Base-by-base conservation (phyloP, 352 stramenopile species). In the Peronospora belbahrii region DNA sequence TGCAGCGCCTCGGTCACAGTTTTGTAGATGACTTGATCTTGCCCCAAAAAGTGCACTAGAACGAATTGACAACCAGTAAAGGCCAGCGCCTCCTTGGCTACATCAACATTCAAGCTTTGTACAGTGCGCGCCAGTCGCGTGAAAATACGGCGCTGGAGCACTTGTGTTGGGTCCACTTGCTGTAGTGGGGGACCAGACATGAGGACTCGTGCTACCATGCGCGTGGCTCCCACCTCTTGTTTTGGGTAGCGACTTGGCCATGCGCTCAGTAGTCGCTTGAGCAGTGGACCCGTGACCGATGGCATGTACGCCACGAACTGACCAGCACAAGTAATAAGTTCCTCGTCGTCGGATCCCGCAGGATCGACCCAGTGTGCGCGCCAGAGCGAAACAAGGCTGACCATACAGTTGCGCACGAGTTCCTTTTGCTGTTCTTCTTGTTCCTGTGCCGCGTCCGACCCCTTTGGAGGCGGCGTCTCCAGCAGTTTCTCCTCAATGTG, bases 281-380 rank as follows among this genome's bases (percentile, higher is more conserved):
- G 52, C 50, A 93, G 28, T 7, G 62, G 54, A 2, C 55, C 43
- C 3, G 77, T 77, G 6, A 80, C 63, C 1, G 75, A 65, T 0
- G 82, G 82, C 33, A 89, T 63, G 52, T 93, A 91, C 18, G 82
- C 76, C n/a, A 88, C 82, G 43, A 89, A 87, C 51, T 93, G 82
- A 13, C 82, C 79, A 0, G 78, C 82, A 42, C 74, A 88, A 25
- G 62, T 85, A 42, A 90, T 81, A 25, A 93, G 74, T 43, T 93
- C 82, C 53, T 90, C 82, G 38, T 84, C 77, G 46, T 93, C 82
- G 2, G 82, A 88, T 11, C 78, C 82, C 0, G 70, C 59, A 0
- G 79, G 58, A 52, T 93, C 82, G 11, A 84, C 61, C 74, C 81
- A 89, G 44, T 91, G 82, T 15, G 73, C 70, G 31, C 70, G 60